A percentile compares a stretch with the other conserved stretches of the same genome.
Conservation (phyloP, 2,329 filamentous ascomycete species). For the Trichophyton schoenleinii region DNA sequence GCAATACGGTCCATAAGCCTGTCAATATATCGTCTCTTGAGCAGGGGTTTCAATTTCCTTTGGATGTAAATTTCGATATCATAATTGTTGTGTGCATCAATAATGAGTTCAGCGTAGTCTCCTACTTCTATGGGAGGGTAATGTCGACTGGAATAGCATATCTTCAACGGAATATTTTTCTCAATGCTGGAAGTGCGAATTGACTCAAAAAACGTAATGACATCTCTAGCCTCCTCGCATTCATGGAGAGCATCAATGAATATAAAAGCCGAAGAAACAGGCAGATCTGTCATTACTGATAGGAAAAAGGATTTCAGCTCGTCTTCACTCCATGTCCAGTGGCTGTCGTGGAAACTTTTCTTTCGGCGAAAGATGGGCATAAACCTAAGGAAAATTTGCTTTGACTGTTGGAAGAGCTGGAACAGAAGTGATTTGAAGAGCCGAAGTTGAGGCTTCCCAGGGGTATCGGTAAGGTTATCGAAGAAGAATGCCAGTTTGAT, state of each 20-base stretch:
- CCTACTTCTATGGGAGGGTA: conserved; percentile 31
- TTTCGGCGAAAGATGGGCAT: conserved; percentile 13
- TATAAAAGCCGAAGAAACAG: conserved; percentile 9
- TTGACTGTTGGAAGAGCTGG: conserved; percentile 16
- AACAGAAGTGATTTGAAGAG: conserved; percentile 21
- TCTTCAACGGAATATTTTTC: background rate
- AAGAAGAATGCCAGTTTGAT: conserved; percentile 29
- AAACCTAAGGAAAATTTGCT: conserved; percentile 12
- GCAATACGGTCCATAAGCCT: conserved; percentile 21
- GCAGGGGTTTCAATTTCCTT: conserved; percentile 6
- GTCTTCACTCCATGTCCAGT: background rate
- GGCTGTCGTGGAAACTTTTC: background rate
- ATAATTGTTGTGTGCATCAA: conserved; percentile 31
- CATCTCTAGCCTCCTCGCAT: conserved; percentile 21
- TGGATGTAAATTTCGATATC: conserved; percentile 18
- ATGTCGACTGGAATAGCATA: conserved; percentile 35
- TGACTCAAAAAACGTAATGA: conserved; percentile 13
- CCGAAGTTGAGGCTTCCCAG: conserved; percentile 18
- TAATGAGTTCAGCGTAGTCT: conserved; percentile 21
- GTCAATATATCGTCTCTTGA: conserved; percentile 11
- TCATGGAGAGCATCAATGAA: conserved; percentile 38
- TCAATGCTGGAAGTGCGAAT: background rate
- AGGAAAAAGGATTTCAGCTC: conserved; percentile 14
- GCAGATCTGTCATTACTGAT: conserved; percentile 12
- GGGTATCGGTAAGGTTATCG: conserved; percentile 16